Evolutionary conservation across 2,329 filamentous ascomycete genomes (phyloP).

Genomic region (Talaromyces sp.): DNA sequence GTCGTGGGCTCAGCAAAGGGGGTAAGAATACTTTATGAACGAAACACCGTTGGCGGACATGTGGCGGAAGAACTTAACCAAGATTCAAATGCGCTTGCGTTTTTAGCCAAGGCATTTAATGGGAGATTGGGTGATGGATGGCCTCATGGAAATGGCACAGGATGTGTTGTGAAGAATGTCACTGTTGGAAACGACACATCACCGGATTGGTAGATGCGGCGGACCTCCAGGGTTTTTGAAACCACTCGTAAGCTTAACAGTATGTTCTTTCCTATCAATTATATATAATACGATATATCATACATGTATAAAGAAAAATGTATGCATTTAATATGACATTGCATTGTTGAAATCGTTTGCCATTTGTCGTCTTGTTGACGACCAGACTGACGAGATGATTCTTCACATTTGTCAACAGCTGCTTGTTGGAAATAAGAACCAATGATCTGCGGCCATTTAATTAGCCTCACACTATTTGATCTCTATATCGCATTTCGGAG

Average conservation of each 20-base stretch:
- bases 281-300: too few species aligned
- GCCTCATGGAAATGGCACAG: slow-evolving; percentile 1
- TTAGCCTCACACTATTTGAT: background rate
- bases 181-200: slow-evolving; percentile 4
- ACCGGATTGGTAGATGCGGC: slow-evolving; percentile 2
- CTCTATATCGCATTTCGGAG: background rate
- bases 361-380: background rate
- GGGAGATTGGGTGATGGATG: background rate
- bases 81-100: background rate
- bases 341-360: background rate
- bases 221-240: background rate
- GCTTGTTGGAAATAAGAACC: background rate
- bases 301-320: background rate
- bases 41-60: slow-evolving; percentile 6
- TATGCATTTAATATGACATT: background rate
- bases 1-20: background rate
- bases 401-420: background rate
- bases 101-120: slow-evolving; percentile 1
- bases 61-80: background rate
- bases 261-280: background rate
- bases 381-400: background rate
- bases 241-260: background rate
- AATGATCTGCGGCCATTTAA: background rate
- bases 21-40: slow-evolving; percentile 4
- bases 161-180: slow-evolving; percentile 4